phyloP scores from a whole-genome alignment of 345 rosid species.

The Rhodamnia rubescens region DNA sequence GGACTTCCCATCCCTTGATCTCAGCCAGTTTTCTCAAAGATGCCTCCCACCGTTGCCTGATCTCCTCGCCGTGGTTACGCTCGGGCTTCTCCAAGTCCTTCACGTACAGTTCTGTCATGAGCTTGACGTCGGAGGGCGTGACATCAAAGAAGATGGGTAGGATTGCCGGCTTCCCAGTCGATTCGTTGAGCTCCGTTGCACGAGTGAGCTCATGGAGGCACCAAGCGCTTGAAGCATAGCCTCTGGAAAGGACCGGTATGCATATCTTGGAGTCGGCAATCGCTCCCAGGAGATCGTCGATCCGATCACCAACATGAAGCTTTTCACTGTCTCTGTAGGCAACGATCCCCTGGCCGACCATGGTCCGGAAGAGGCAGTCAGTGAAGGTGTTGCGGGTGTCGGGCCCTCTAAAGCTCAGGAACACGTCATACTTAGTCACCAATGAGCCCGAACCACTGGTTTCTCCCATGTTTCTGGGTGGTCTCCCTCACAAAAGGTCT shows the following conservation, averaged over 20 bases:
- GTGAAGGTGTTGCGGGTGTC: neutral
- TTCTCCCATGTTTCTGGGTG: too few species aligned
- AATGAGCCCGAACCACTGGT: too few species aligned
- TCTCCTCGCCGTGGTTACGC: too few species aligned
- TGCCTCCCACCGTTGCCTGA: neutral
- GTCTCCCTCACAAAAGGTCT: too few species aligned
- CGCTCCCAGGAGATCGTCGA: neutral
- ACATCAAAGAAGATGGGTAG: neutral
- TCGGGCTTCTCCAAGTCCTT: too few species aligned
- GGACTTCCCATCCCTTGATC: neutral
- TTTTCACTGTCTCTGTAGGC: neutral
- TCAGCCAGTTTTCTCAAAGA: neutral
- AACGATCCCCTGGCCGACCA: neutral
- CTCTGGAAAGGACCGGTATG: neutral
- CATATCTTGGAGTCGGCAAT: neutral
- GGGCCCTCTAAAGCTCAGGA: neutral
- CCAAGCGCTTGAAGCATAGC: neutral
- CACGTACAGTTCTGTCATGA: too few species aligned
- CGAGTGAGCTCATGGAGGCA: neutral
- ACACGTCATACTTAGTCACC: too few species aligned
- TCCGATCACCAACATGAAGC: neutral
- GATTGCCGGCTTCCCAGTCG: accelerated
- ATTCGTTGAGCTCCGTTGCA: accelerated
- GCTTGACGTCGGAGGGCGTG: too few species aligned
- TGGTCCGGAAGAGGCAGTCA: neutral